phyloP scores from a whole-genome alignment of 2,329 filamentous ascomycete species.

The Penicillium decumbens region DNA sequence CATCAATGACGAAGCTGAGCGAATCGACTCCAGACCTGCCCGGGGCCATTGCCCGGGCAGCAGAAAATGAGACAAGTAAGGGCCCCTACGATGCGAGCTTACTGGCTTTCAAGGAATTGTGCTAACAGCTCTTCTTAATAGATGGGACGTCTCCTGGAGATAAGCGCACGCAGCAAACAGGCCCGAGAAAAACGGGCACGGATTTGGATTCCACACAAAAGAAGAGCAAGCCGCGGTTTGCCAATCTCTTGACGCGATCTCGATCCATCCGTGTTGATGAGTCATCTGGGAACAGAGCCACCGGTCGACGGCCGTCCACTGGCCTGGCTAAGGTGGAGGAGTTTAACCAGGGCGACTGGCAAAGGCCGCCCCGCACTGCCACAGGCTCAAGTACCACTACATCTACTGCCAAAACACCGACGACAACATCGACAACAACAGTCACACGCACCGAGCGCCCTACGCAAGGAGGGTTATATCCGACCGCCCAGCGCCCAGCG shows the following conservation, averaged over 20 bases:
- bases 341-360: conserved; percentile 31
- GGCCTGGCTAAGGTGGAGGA: conserved; percentile 39
- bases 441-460: conserved; percentile 57
- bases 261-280: conserved; percentile 45
- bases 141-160: conserved; percentile 20
- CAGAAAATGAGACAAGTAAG: conserved; percentile 29
- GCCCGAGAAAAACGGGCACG: conserved; percentile 25
- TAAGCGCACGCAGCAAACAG: conserved; percentile 21
- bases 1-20: conserved; percentile 34
- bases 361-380: conserved; percentile 56
- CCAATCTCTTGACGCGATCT: conserved; percentile 43
- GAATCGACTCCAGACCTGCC: conserved; percentile 43
- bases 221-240: conserved; percentile 45
- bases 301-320: conserved; percentile 38
- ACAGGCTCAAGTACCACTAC: conserved; percentile 41
- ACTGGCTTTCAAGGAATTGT: neutral
- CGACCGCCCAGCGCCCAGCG: conserved; percentile 62
- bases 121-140: conserved; percentile 14
- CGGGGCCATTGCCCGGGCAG: conserved; percentile 27
- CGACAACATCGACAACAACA: neutral
- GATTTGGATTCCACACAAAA: conserved; percentile 32
- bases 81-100: neutral
- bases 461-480: conserved; percentile 60
- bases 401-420: neutral
- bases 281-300: conserved; percentile 28